Evolutionary conservation across 768 basidiomycete species (phyloP), one percentile per base, ranked within the genome.

Genomic region (Rhodotorula paludigena): DNA sequence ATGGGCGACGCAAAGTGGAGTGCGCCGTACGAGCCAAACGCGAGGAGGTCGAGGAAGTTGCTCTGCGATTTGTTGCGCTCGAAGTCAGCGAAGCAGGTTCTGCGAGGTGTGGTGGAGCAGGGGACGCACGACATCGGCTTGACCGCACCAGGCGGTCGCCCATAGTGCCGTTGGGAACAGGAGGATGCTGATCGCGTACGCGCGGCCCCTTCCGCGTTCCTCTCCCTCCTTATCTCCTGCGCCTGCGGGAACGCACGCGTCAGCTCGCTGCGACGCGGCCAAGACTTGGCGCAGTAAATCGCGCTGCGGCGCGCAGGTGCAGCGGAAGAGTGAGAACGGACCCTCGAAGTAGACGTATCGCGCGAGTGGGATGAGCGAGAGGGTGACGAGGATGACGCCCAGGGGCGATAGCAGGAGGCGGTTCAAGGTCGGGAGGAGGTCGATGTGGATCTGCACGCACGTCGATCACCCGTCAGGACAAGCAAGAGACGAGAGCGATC

Each of bases 1-100:
- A 72, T 64, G 7, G 70, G 66, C 32, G 59, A 61, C 9, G 70
- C 70, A 23, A 72, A 72, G 48, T 72, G 70, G 0, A 72, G 60
- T 0, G 70, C 70, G 36, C 70, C 70, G 60, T 72, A 72, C 23
- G 70, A 56, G 23, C 48, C 55, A 45, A 72, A 72, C 2, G 66
- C 66, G 41, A 61, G 45, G 33, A 72, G 55, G 45, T 72, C 70
- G 48, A 71, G 57, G 2, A 6, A 14, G 55, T 63, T 23, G 21
- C 54, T 57, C 70, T 71, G 54, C 32, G 23, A 14, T n/a, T n/a
- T 48, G 39, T 30, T 41, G 45, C 41, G 47, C 16, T 21, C 14
- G 53, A n/a, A 49, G 54, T 55, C 36, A 33, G 51, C 23, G 16
- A 12, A 41, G 41, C 12, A 5, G 16, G 53, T 35, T 51, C 23